Evolutionary conservation across 768 basidiomycete species (phyloP).

Genomic region (Mrakia hoshinonis): DNA sequence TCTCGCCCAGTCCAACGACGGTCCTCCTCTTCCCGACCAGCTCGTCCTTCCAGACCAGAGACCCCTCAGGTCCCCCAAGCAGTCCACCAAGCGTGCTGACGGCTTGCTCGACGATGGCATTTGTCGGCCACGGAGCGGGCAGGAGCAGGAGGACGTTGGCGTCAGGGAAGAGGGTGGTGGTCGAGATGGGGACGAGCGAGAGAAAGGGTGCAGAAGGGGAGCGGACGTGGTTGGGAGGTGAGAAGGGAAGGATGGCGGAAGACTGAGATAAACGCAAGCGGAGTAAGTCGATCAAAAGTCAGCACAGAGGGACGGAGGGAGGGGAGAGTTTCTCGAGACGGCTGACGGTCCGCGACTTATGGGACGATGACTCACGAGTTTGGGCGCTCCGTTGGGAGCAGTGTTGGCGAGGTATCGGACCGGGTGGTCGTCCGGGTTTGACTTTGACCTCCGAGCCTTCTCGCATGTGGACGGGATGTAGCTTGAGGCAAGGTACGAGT

Average conservation of each 20-base stretch:
- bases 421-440: constrained; percentile 10
- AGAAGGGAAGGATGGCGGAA: constrained; percentile 2
- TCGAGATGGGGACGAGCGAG: constrained; percentile 17
- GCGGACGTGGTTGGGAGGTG: constrained; percentile 15
- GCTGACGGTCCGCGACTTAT: neutral
- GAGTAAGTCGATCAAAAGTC: neutral
- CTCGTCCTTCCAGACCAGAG: neutral
- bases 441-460: neutral
- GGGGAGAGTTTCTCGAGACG: neutral
- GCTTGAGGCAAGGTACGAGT: constrained; percentile 5
- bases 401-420: constrained; percentile 9
- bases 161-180: constrained; percentile 6
- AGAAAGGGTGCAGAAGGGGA: constrained; percentile 19
- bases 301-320: neutral
- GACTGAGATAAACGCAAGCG: neutral
- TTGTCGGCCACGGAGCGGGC: neutral
- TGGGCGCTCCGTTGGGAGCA: neutral
- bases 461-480: constrained; percentile 6
- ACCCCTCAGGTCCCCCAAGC: neutral
- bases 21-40: neutral
- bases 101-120: neutral
- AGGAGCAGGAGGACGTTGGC: constrained; percentile 5
- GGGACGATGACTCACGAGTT: neutral
- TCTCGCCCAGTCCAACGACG: neutral
- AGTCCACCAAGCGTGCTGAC: neutral